These are phyloP conservation scores for Colletotrichum filicis DNA, from an alignment of 2,329 filamentous ascomycete genomes.

Conservation along the genomic window DNA sequence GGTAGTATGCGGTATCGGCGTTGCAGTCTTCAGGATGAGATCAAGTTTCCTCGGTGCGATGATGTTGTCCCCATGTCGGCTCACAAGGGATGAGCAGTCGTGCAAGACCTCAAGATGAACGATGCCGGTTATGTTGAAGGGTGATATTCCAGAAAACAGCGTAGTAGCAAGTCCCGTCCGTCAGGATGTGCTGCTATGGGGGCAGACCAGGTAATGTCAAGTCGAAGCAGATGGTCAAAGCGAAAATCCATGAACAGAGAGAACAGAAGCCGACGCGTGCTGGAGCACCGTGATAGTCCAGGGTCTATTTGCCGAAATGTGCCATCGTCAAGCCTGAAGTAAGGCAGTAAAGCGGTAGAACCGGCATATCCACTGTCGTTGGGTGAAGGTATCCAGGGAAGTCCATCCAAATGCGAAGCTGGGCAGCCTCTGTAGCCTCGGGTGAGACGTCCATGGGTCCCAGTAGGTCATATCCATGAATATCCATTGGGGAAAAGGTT, in stretches of 20 bases:
- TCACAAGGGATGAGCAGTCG: too few species aligned
- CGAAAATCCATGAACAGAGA: conserved; percentile 28
- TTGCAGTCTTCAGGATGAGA: not conserved
- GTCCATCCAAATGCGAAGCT: conserved; percentile 25
- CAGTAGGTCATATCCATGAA: conserved; percentile 1
- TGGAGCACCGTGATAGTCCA: not conserved
- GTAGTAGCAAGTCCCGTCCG: not conserved
- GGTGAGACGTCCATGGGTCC: conserved; percentile 20
- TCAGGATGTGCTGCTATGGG: not conserved
- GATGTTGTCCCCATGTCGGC: too few species aligned
- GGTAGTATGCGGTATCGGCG: not conserved
- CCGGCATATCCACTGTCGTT: not conserved
- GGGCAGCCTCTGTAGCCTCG: conserved; percentile 17
- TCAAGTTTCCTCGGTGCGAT: too few species aligned
- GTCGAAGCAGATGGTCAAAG: conserved; percentile 14
- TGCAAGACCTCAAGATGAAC: too few species aligned
- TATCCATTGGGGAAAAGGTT: not conserved
- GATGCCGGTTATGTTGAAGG: too few species aligned
- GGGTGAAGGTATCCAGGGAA: not conserved
- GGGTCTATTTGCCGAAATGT: not conserved
- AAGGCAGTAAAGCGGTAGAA: not conserved
- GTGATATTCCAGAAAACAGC: not conserved
- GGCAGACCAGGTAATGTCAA: not conserved
- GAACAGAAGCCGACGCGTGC: conserved; percentile 17
- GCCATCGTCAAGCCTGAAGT: conserved; percentile 13